Base-by-base conservation (phyloP, 108 stramenopile genomes). In the Nitzschia sp. region DNA sequence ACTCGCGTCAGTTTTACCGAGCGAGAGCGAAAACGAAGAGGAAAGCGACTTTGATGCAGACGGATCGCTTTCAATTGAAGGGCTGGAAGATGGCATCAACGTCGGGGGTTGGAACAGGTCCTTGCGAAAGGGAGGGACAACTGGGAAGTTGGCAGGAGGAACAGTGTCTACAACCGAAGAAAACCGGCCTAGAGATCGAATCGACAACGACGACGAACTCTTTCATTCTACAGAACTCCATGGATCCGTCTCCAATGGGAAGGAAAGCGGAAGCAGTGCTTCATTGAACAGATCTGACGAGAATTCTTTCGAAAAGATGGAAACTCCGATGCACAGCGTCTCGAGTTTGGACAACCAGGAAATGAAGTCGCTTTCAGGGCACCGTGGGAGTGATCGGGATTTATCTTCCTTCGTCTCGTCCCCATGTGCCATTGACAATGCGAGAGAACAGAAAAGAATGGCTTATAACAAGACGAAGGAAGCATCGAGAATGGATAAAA, bases 401-500 rank as follows among this genome's bases (percentile, higher is more conserved):
- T n/a, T n/a, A n/a, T n/a, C n/a, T n/a, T n/a, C n/a, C n/a, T n/a
- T n/a, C n/a, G n/a, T n/a, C n/a, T n/a, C n/a, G n/a, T n/a, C n/a
- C n/a, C n/a, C n/a, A n/a, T n/a, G n/a, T n/a, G n/a, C n/a, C n/a
- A n/a, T n/a, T n/a, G n/a, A n/a, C n/a, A n/a, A n/a, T n/a, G n/a
- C n/a, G n/a, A n/a, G n/a, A n/a, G n/a, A n/a, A n/a, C n/a, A n/a
- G n/a, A n/a, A n/a, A n/a, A 41, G 13, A 41, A 41, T 13, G 38
- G 9, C 38, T 2, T 28, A 2, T 31, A 16, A 48, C 29, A 30
- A 32, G 16, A 29, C 23, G 3, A 21, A 48, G 16, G 31, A 66
- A 16, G 45, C 53, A 16, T 56, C 72, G 9, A 53, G 72, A 23
- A 62, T 82, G 2, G 69, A 68, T 30, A 66, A 76, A 36, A 67